phyloP scores from a whole-genome alignment of 768 basidiomycete species.

The Austroboletus festivus region DNA sequence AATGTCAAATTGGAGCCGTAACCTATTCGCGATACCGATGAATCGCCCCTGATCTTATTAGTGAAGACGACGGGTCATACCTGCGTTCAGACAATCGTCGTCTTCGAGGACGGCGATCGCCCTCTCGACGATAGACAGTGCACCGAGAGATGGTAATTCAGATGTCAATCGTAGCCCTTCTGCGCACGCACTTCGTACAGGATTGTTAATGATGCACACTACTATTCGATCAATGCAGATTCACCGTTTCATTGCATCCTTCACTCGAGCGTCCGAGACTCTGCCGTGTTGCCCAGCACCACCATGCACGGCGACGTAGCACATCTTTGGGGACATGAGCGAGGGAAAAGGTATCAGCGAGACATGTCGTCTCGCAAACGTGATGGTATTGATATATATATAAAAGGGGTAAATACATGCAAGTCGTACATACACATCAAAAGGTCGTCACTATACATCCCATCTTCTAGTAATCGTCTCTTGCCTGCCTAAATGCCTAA shows the following conservation, averaged over 20 bases:
- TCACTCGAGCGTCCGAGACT: conserved; percentile 48
- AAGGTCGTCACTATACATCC: conserved; percentile 2
- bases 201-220: not conserved
- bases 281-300: conserved; percentile 69
- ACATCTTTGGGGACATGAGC: conserved; percentile 27
- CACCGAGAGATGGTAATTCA: conserved; percentile 16
- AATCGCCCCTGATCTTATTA: no score
- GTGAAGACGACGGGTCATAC: conserved; percentile 28
- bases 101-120: conserved; percentile 64
- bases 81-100: conserved; percentile 68
- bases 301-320: conserved; percentile 64
- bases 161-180: conserved; percentile 34
- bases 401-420: conserved; percentile 25
- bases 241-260: conserved; percentile 55
- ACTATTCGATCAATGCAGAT: not conserved
- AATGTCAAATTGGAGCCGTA: conserved; percentile 77
- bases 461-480: not conserved
- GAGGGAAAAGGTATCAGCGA: not conserved
- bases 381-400: conserved; percentile 15
- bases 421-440: conserved; percentile 18
- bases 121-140: conserved; percentile 47
- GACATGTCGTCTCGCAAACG: conserved; percentile 7
- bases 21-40: no score
- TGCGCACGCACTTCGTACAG: conserved; percentile 48
- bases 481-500: conserved; percentile 4